Base-by-base conservation (phyloP, 345 rosid genomes). In the Corchorus olitorius region DNA sequence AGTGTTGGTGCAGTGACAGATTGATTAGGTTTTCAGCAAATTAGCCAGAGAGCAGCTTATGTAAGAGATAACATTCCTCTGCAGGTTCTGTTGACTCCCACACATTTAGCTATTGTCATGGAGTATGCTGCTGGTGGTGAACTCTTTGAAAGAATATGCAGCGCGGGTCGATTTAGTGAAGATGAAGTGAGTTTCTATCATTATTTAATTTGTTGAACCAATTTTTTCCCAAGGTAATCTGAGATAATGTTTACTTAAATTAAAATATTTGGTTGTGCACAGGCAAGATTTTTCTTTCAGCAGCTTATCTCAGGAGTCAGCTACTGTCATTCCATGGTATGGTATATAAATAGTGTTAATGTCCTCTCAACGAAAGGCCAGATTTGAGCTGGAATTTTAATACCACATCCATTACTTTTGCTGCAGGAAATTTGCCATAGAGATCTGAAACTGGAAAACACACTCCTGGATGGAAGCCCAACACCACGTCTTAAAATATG, bases 111-210 rank as follows among this genome's bases (percentile, higher is more conserved):
- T 43, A 93, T 93, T 70, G 92, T 84, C 75, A 90, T 92, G 98
- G 98, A 93, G 81, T 90, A 93, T 74, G 97, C 98, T 14, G 89
- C 97, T 62, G 98, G 98, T 33, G 98, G 98, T 22, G 98, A 93
- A 80, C 95, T 93, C 33, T 93, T 93, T 46, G 93, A 84, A 17
- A 79, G 90, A 79, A 92, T 93, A 68, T 93, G 94, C 76, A 87
- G 88, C 37, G 95, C 94, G 3, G 95, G 97, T 82, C 90, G 98
- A 39, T 93, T 93, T 80, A 93, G 98, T 39, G 98, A 93, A 84
- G 98, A 93, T 68, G 97, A 92, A 97, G 98, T 89, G 77, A 54
- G 77, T 68, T 15, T 50, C 8, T 48, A 43, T 59, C 64, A 6
- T 11, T 22, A 72, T 56, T 72, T 22, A 8, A 70, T 5, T 0